These are phyloP conservation scores for Fusarium chlamydosporum DNA, from an alignment of 2,329 filamentous ascomycete species.

Conservation along the genomic window DNA sequence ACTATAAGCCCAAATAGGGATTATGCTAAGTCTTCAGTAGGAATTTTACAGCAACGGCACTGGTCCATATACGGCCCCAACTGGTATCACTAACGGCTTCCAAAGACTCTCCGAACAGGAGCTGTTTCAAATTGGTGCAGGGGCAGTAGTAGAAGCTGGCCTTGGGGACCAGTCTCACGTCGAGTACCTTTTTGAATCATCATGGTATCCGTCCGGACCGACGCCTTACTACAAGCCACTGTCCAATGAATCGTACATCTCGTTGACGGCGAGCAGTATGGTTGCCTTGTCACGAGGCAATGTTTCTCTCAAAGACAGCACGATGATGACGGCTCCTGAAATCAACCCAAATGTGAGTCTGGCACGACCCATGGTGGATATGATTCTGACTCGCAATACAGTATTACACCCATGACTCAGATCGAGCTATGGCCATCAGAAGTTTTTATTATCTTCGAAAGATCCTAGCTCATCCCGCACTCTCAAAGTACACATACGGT, in stretches of 20 bases:
- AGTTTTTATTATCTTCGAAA: constrained; percentile 23
- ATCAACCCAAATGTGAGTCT: constrained; percentile 28
- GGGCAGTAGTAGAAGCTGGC: constrained; percentile 17
- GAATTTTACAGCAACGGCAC: constrained; percentile 19
- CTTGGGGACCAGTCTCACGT: constrained; percentile 21
- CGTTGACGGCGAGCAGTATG: constrained; percentile 21
- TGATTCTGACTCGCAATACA: neutral
- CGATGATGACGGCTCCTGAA: constrained; percentile 14
- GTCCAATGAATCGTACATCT: constrained; percentile 10
- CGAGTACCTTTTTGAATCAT: constrained; percentile 29
- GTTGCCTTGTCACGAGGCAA: constrained; percentile 19
- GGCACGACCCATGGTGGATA: no score
- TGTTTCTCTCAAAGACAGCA: constrained; percentile 8
- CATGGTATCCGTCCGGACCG: constrained; percentile 22
- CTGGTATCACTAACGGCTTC: constrained; percentile 13
- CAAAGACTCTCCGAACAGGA: constrained; percentile 16
- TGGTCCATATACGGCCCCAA: constrained; percentile 11
- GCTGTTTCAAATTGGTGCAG: constrained; percentile 5
- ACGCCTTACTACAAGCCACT: constrained; percentile 15
- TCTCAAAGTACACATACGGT: constrained; percentile 9
- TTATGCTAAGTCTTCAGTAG: neutral
- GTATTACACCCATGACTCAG: constrained; percentile 18
- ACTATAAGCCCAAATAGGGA: neutral
- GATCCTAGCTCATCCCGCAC: constrained; percentile 17
- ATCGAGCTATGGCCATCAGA: constrained; percentile 19